phyloP scores from a whole-genome alignment of 371 early-diverging fungal genomes.

The Mortierella sp. region DNA sequence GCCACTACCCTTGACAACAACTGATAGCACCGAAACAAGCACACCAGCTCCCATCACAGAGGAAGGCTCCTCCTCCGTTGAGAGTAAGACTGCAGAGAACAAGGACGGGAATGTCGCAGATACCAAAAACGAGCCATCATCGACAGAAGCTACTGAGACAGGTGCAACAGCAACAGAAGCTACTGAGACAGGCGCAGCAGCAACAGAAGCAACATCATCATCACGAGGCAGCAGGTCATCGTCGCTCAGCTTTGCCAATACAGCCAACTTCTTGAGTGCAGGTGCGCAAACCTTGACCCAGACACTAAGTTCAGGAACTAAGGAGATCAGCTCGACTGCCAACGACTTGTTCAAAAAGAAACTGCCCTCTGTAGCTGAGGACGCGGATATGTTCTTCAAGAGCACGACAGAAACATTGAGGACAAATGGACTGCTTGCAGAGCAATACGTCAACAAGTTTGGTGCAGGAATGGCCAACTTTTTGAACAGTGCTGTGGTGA shows the following conservation, averaged over 20 bases:
- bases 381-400: slow-evolving; percentile 45
- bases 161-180: background rate
- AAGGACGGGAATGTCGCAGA: background rate
- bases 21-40: background rate
- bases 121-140: background rate
- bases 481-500: slow-evolving; percentile 44
- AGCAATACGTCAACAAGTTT: slow-evolving; percentile 53
- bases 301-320: slow-evolving; percentile 36
- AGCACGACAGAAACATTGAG: slow-evolving; percentile 45
- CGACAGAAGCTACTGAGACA: background rate
- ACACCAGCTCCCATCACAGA: background rate
- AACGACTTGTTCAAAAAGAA: slow-evolving; percentile 51
- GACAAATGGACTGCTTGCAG: slow-evolving; percentile 48
- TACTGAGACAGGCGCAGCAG: background rate
- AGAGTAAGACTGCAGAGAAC: background rate
- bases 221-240: slow-evolving; percentile 14
- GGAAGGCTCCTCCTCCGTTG: background rate
- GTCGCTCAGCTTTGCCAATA: slow-evolving; percentile 35
- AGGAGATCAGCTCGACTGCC: slow-evolving; percentile 35
- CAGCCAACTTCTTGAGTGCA: slow-evolving; percentile 40
- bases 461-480: slow-evolving; percentile 50
- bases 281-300: slow-evolving; percentile 37
- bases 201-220: background rate
- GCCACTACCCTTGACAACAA: slow-evolving; percentile 8
- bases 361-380: slow-evolving; percentile 40